Percentiles rank a stretch among this genome's conserved stretches.
Evolutionary conservation across 2,329 filamentous ascomycete species (phyloP).

Genomic region (Xylariomycetidae sp.): DNA sequence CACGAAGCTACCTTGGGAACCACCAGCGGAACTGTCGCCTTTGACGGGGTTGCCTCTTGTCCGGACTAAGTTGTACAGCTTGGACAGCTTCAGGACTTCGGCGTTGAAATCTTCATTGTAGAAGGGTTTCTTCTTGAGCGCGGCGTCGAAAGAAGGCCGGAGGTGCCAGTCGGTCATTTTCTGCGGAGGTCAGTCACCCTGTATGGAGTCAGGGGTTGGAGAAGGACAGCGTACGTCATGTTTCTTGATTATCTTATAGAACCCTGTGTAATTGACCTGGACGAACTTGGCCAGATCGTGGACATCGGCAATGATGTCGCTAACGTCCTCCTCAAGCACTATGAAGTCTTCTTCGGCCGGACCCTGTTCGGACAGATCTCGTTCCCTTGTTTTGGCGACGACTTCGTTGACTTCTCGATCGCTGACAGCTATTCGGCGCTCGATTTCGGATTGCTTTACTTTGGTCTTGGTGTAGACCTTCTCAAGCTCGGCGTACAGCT

Average conservation of each 20-base stretch:
- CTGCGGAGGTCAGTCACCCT: slow-evolving; percentile 35
- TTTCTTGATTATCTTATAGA: slow-evolving; percentile 99
- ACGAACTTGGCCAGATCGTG: slow-evolving; percentile 98
- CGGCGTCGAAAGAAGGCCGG: slow-evolving; percentile 89
- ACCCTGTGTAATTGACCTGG: slow-evolving; percentile 96
- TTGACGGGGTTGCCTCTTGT: slow-evolving; percentile 89
- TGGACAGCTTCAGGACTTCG: slow-evolving; percentile 90
- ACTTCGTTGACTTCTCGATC: slow-evolving; percentile 89
- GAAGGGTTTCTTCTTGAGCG: slow-evolving; percentile 93
- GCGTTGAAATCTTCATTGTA: slow-evolving; percentile 99
- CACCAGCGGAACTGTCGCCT: slow-evolving; percentile 87
- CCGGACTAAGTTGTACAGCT: slow-evolving; percentile 88
- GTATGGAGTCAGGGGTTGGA: neutral
- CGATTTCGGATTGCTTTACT: slow-evolving; percentile 94
- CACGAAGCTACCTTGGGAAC: slow-evolving; percentile 89
- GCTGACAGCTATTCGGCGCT: slow-evolving; percentile 78
- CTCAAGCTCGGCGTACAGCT: slow-evolving; percentile 87
- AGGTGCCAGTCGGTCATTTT: slow-evolving; percentile 94
- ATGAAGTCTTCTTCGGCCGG: slow-evolving; percentile 90
- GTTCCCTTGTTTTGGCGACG: slow-evolving; percentile 61
- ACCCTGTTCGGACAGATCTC: slow-evolving; percentile 48
- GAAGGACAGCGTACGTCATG: slow-evolving; percentile 65
- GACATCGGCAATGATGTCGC: slow-evolving; percentile 96
- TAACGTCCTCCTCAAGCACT: slow-evolving; percentile 87
- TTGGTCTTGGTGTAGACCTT: slow-evolving; percentile 98